These are phyloP conservation scores for Mycena amicta DNA, from an alignment of 768 basidiomycete genomes.

Conservation along the genomic window DNA sequence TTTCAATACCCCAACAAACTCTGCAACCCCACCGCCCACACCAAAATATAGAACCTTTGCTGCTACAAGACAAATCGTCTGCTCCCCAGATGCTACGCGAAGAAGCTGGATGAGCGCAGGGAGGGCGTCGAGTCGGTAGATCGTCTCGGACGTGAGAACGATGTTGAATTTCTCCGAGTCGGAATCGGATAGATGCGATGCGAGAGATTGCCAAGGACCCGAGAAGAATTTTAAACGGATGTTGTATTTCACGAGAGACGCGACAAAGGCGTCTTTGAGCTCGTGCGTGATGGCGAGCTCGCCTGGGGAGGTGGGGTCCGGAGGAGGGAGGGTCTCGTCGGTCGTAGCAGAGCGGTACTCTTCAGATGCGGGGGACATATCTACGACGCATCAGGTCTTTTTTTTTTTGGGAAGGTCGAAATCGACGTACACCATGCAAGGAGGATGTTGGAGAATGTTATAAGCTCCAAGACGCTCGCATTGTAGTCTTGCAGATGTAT, in stretches of 20 bases:
- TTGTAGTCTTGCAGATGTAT: slow-evolving; percentile 96
- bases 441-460: slow-evolving; percentile 78
- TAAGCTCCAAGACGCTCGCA: slow-evolving; percentile 72
- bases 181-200: slow-evolving; percentile 39
- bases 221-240: slow-evolving; percentile 75
- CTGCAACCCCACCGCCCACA: slow-evolving; percentile 84
- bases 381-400: slow-evolving; percentile 35
- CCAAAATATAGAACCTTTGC: slow-evolving; percentile 95
- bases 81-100: slow-evolving; percentile 36
- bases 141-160: slow-evolving; percentile 90
- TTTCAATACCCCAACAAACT: slow-evolving; percentile 65
- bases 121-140: slow-evolving; percentile 74
- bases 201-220: slow-evolving; percentile 69
- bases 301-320: slow-evolving; percentile 42
- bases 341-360: slow-evolving; percentile 43
- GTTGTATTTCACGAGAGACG: slow-evolving; percentile 53
- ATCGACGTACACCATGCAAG: slow-evolving; percentile 76
- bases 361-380: slow-evolving; percentile 60
- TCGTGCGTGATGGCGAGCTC: slow-evolving; percentile 69
- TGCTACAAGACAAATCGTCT: slow-evolving; percentile 67
- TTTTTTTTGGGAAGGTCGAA: neutral
- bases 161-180: slow-evolving; percentile 56
- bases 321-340: slow-evolving; percentile 30
- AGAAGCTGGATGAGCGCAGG: slow-evolving; percentile 59
- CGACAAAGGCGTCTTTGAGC: slow-evolving; percentile 65